Conservation (phyloP, 495 filamentous ascomycete genomes). For the Thermothielavioides terrestris region DNA sequence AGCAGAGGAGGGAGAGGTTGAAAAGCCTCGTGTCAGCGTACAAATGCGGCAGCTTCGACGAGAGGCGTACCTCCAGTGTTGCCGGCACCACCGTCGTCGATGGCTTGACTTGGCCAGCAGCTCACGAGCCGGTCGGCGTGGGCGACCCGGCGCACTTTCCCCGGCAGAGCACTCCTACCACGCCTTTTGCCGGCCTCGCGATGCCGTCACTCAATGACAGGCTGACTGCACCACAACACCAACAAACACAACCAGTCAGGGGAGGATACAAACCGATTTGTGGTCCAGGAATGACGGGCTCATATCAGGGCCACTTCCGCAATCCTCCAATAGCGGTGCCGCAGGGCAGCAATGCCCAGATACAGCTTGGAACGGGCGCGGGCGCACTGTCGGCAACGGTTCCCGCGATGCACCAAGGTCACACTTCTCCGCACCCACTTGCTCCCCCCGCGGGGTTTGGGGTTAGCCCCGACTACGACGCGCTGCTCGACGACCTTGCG, state of each 20-base stretch:
- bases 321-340: background rate
- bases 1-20: background rate
- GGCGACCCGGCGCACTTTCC: background rate
- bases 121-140: background rate
- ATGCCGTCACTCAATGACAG: background rate
- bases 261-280: background rate
- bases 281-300: background rate
- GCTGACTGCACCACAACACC: background rate
- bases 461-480: slow-evolving; percentile 39
- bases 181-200: background rate
- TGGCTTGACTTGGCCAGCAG: no score
- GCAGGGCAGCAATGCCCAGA: background rate
- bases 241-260: background rate
- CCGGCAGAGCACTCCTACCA: background rate
- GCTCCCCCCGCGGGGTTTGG: slow-evolving; percentile 9
- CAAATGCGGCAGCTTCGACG: background rate
- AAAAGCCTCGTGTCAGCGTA: slow-evolving; percentile 1
- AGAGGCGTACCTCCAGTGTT: background rate
- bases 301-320: background rate
- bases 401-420: slow-evolving; percentile 5
- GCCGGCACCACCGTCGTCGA: no score
- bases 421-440: slow-evolving; percentile 13
- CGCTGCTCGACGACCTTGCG: slow-evolving; percentile 55
- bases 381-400: background rate
- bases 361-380: background rate